A percentile compares a stretch with the other conserved stretches of the same genome.
phyloP scores from a whole-genome alignment of 345 rosid genomes.

The Lepidium africanum region DNA sequence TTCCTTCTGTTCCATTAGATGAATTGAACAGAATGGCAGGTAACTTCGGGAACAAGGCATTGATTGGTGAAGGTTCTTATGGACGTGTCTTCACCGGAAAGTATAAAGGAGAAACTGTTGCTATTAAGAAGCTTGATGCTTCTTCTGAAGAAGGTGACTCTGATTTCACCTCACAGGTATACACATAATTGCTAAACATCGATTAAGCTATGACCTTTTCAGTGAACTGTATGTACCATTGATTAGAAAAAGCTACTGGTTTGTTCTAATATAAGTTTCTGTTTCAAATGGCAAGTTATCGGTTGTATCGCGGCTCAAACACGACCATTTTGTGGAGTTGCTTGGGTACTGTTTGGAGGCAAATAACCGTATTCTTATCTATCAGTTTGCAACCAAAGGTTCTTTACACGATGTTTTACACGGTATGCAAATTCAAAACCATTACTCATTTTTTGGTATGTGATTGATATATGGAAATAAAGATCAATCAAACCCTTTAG shows the following conservation, averaged over 20 bases:
- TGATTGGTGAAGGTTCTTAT: conserved; percentile 97
- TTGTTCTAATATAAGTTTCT: not conserved
- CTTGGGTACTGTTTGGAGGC: conserved; percentile 76
- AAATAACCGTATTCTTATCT: conserved; percentile 66
- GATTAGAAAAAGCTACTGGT: not conserved
- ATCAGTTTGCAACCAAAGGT: conserved; percentile 70
- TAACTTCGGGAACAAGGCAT: conserved; percentile 74
- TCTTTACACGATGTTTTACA: conserved; percentile 92
- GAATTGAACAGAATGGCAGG: conserved; percentile 55
- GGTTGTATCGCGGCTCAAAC: conserved; percentile 74
- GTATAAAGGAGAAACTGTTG: conserved; percentile 45
- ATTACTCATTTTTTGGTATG: not conserved
- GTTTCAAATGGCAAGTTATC: conserved; percentile 49
- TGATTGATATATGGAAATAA: not conserved
- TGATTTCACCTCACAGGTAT: conserved; percentile 84
- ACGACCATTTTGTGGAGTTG: conserved; percentile 80
- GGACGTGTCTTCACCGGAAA: conserved; percentile 83
- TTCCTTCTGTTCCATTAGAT: conserved; percentile 54
- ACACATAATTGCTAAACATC: not conserved
- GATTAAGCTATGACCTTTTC: not conserved
- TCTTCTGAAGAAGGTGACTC: conserved; percentile 74
- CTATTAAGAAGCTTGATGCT: conserved; percentile 87
- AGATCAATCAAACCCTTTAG: conserved; percentile 25
- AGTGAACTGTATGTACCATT: not conserved
- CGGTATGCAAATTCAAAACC: conserved; percentile 34